Evolutionary conservation across 148 eudicot genomes (phyloP).

Genomic region (Camellia japonica): DNA sequence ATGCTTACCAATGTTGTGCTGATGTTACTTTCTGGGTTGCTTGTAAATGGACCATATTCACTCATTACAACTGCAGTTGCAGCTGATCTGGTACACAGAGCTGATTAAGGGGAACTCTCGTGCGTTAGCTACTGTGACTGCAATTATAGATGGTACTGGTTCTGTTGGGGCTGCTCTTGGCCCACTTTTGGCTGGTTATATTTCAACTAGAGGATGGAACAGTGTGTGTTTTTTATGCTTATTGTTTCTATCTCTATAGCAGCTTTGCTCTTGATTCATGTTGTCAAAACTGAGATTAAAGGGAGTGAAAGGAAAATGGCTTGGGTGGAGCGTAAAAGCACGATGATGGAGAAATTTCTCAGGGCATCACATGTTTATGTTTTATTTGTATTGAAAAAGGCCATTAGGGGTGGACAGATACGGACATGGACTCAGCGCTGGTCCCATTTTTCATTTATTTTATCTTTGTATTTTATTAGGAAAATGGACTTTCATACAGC

Average conservation of each 20-base stretch:
- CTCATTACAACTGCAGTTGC: constrained; percentile 91
- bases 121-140: constrained; percentile 89
- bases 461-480: constrained; percentile 10
- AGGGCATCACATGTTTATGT: background rate
- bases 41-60: constrained; percentile 91
- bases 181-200: constrained; percentile 90
- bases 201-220: constrained; percentile 89
- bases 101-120: constrained; percentile 63
- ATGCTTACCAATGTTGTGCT: constrained; percentile 51
- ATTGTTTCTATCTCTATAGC: constrained; percentile 61
- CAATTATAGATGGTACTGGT: constrained; percentile 93
- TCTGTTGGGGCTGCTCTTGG: constrained; percentile 97
- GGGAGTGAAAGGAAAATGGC: constrained; percentile 52
- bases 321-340: constrained; percentile 26
- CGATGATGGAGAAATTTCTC: constrained; percentile 10
- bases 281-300: constrained; percentile 57
- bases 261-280: constrained; percentile 58
- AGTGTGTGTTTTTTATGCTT: constrained; percentile 81
- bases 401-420: background rate
- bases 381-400: background rate
- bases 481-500: constrained; percentile 7
- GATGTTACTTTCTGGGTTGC: constrained; percentile 75
- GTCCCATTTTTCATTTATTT: background rate
- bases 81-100: constrained; percentile 91
- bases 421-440: background rate